Base-by-base conservation (phyloP, 164 flowering plant species). In the Protea cynaroides region DNA sequence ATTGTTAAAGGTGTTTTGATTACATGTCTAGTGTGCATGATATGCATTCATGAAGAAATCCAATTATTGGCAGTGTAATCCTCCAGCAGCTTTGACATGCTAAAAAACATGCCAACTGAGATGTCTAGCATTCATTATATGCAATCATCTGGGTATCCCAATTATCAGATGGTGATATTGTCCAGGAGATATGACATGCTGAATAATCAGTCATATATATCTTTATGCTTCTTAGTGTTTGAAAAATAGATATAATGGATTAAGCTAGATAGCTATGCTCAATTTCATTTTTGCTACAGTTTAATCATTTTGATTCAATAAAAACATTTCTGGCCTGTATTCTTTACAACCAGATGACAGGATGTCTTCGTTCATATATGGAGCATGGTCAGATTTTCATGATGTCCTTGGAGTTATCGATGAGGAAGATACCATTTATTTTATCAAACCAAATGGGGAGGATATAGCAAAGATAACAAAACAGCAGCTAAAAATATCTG, bases 301-400 rank as follows among this genome's bases (percentile, higher is more conserved):
- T 5, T 15, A 36, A 63, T 23, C 46, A 56, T 47, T 38, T 5
- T 54, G 53, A 50, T 24, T 8, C 23, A 36, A 14, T 40, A 38
- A 13, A 56, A 36, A n/a, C 9, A 49, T 62, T 43, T 52, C 59
- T 63, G 11, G 64, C 44, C 24, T 65, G 3, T 47, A 19, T 29
- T 55, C 9, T 25, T 56, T 75, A 63, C 59, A 68, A 40, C 69
- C 75, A 93, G 98, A 65, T 57, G 62, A 64, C 57, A 75, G 58
- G 63, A 44, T 62, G 56, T 67, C 73, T 47, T 62, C 75, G 61
- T 86, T 88, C 73, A 73, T 59, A 18, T 71, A 59, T 74, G 99
- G 99, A 73, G 75, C 83, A 59, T 95, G 97, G 99, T 89, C 92
- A 10, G 99, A 89, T 70, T 65, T 68, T 69, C 85, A 83, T 75